Evolutionary conservation across 2,329 filamentous ascomycete genomes (phyloP), one percentile per base, ranked within the genome.

Genomic region (Penicillium digitatum): DNA sequence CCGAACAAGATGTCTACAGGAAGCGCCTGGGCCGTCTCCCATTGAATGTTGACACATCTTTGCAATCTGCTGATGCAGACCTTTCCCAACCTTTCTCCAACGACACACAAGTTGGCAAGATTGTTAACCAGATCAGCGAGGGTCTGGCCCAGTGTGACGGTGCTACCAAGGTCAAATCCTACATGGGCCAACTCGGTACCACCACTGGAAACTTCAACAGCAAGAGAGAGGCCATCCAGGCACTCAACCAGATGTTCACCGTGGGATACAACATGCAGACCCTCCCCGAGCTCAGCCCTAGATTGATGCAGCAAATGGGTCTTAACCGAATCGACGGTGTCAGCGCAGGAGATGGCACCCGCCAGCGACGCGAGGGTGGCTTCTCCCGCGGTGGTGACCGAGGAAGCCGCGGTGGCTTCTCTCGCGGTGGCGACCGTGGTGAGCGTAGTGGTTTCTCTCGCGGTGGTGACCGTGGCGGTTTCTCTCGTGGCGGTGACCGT

Each of bases 11-110:
- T 59, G 54, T 61, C 12, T 83, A 84, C 66, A 72, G 79, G 0
- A 72, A 72, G 35, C 79, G 74, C 63, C 78, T 79, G 3, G 72
- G 82, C 29, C 78, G 81, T 27, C 82, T 87, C 57, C 74, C 72
- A 3, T 80, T 88, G 55, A 66, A 79, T 34, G 66, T 76, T 6
- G 76, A 78, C 1, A 73, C 78, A 6, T 76, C 82, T 53, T 62
- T 86, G 3, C 55, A 67, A 27, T 66, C 71, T 5, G 69, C 72
- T 27, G 54, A 54, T 31, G 64, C 71, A 18, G 68, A 77, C 57
- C 71, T 77, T 68, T 66, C 66, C 29, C 49, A 61, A 46, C 42
- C 47, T 16, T 31, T 59, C 5, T 53, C 62, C 27, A 38, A 59
- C 0, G 53, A 53, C 7, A 45, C 61, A 12, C 2, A 9, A 11